phyloP scores from a whole-genome alignment of 2,329 filamentous ascomycete species.

The Curvularia spicifera region DNA sequence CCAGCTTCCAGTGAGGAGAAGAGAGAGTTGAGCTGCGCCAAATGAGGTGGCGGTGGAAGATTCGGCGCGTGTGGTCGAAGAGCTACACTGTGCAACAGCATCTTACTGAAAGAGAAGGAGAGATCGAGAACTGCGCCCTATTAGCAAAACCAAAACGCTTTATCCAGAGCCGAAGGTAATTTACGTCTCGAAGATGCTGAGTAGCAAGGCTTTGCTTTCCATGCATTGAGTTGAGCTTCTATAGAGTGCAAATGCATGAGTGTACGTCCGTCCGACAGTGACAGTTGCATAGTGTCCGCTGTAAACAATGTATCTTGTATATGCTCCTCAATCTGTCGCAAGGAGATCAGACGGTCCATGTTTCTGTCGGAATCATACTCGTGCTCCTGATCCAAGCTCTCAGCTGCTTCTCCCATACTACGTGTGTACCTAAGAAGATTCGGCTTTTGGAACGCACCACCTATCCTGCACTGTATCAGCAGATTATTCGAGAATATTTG shows the following conservation, averaged over 20 bases:
- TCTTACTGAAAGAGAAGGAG: conserved; percentile 36
- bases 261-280: conserved; percentile 38
- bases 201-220: conserved; percentile 24
- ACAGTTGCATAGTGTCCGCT: conserved; percentile 26
- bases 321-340: conserved; percentile 44
- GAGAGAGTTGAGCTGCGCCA: conserved; percentile 33
- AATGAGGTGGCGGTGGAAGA: conserved; percentile 6
- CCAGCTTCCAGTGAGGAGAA: conserved; percentile 64
- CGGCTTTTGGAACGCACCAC: conserved; percentile 40
- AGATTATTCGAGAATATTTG: background rate
- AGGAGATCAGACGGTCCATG: conserved; percentile 31
- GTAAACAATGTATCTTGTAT: conserved; percentile 40
- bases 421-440: conserved; percentile 40
- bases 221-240: conserved; percentile 36
- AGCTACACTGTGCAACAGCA: conserved; percentile 37
- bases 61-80: conserved; percentile 24
- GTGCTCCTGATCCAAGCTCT: conserved; percentile 22
- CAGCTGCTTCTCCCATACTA: conserved; percentile 39
- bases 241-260: conserved; percentile 40
- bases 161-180: background rate
- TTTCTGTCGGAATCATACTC: conserved; percentile 39
- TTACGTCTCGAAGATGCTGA: conserved; percentile 31
- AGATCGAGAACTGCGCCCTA: conserved; percentile 33
- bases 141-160: background rate
- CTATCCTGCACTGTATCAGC: conserved; percentile 29